Evolutionary conservation across 176 grass and related monocot genomes (phyloP), one percentile per base, ranked within the genome.

Genomic region (Carex pumila): DNA sequence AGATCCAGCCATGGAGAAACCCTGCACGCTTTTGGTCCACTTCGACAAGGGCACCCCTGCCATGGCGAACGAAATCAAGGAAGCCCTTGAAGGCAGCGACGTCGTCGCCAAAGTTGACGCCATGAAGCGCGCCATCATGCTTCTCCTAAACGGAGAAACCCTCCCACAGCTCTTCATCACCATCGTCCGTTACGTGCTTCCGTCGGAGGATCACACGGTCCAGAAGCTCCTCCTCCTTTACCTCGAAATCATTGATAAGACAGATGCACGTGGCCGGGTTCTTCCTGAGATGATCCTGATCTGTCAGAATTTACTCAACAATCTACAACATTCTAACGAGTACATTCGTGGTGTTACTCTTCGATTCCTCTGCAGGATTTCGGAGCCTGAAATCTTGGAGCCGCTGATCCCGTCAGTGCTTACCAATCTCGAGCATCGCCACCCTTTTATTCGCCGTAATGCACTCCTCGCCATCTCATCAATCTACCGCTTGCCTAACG

Each of bases 221-320:
- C 91, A 91, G 87, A 95, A 95, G 87, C 90, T 95, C 0, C 85
- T 95, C 7, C 85, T 95, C 34, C 86, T 92, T 71, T 95, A 92
- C 89, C 88, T 92, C 43, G 93, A 95, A 87, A 95, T 89, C 79
- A 85, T 92, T 36, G 90, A 91, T 74, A 91, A 91, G 87, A 89
- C 80, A 17, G 91, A 91, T 71, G 7, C 89, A 15, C 43, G 87
- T 3, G 95, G 95, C 2, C 61, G 86, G 47, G 82, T 80, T 13
- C 90, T 97, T 4, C 94, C 95, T 12, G 90, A 97, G 92, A 97
- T 98, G 92, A 94, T 98, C 85, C 86, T 98, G 61, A 94, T 94
- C 88, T 93, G 92, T 67, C 90, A 97, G 92, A 94, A 97, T 69
- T 81, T 97, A 49, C 92, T 88, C 76, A 94, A 97, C 83, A 97